These are phyloP conservation scores for Tolypocladium album DNA, from an alignment of 2,329 filamentous ascomycete genomes.

Conservation along the genomic window DNA sequence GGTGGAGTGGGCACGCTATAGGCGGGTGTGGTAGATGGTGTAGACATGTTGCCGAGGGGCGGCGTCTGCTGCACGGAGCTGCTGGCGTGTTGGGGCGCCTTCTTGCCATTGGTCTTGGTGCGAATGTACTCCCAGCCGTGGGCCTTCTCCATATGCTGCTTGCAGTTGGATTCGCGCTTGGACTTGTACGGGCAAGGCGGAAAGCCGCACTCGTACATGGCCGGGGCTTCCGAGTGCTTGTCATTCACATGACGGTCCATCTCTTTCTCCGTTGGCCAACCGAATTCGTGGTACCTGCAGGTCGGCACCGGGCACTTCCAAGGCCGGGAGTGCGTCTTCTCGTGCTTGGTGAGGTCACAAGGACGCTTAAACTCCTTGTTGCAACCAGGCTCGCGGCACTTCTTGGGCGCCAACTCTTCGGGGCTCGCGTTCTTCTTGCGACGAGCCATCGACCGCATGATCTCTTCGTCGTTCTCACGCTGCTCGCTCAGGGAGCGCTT, in stretches of 20 bases:
- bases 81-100: conserved; percentile 30
- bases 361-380: conserved; percentile 90
- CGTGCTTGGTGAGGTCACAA: conserved; percentile 96
- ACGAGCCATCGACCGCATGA: conserved; percentile 87
- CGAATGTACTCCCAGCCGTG: conserved; percentile 86
- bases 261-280: conserved; percentile 97
- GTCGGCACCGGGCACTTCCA: conserved; percentile 79
- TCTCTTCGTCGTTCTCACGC: conserved; percentile 68
- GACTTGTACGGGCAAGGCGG: conserved; percentile 84
- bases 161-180: conserved; percentile 93
- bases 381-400: conserved; percentile 65
- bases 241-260: conserved; percentile 93
- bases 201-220: conserved; percentile 75
- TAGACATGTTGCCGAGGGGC: conserved; percentile 49
- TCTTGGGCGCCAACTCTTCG: conserved; percentile 71
- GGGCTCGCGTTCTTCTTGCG: conserved; percentile 87
- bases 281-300: conserved; percentile 84
- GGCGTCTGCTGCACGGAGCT: conserved; percentile 44
- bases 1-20: conserved; percentile 47
- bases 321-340: conserved; percentile 93
- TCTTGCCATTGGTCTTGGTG: conserved; percentile 83
- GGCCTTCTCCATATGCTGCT: conserved; percentile 97
- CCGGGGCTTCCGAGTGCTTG: conserved; percentile 74
- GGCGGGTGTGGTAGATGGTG: conserved; percentile 44
- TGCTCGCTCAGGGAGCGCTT: conserved; percentile 60